Percentiles rank a stretch among this genome's conserved stretches.
phyloP scores from a whole-genome alignment of 805 yeast species.

The Candida arabinofermentans region DNA sequence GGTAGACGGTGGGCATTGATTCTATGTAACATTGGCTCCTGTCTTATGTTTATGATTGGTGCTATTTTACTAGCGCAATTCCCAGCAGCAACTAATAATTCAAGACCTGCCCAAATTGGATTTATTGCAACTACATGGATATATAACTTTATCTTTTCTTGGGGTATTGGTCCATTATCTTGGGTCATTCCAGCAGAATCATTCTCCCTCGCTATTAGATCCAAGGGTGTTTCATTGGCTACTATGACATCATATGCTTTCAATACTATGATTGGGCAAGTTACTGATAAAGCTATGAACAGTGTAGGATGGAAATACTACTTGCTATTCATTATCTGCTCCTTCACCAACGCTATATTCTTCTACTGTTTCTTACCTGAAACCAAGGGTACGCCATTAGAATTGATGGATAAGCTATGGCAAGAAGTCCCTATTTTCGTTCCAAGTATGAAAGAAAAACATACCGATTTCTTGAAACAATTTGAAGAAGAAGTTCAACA shows the following conservation, averaged over 20 bases:
- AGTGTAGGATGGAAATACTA: slow-evolving; percentile 60
- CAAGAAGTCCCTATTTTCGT: slow-evolving; percentile 6
- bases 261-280: slow-evolving; percentile 34
- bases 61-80: slow-evolving; percentile 20
- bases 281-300: slow-evolving; percentile 50
- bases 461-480: slow-evolving; percentile 6
- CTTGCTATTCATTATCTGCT: slow-evolving; percentile 45
- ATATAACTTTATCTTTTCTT: slow-evolving; percentile 23
- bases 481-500: slow-evolving; percentile 7
- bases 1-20: slow-evolving; percentile 24
- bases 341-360: slow-evolving; percentile 28
- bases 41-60: slow-evolving; percentile 18
- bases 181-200: slow-evolving; percentile 53
- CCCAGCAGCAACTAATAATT: slow-evolving; percentile 17
- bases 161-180: slow-evolving; percentile 30
- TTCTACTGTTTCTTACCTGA: slow-evolving; percentile 33
- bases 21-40: slow-evolving; percentile 10
- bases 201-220: slow-evolving; percentile 60
- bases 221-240: slow-evolving; percentile 55
- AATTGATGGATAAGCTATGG: slow-evolving; percentile 11
- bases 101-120: slow-evolving; percentile 24
- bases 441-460: slow-evolving; percentile 6
- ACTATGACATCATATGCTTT: slow-evolving; percentile 34
- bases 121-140: slow-evolving; percentile 28
- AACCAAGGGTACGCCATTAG: slow-evolving; percentile 22